A percentile compares a stretch with the other conserved stretches of the same genome.
phyloP scores from a whole-genome alignment of 2,329 filamentous ascomycete species.

The Orbilia quercus region DNA sequence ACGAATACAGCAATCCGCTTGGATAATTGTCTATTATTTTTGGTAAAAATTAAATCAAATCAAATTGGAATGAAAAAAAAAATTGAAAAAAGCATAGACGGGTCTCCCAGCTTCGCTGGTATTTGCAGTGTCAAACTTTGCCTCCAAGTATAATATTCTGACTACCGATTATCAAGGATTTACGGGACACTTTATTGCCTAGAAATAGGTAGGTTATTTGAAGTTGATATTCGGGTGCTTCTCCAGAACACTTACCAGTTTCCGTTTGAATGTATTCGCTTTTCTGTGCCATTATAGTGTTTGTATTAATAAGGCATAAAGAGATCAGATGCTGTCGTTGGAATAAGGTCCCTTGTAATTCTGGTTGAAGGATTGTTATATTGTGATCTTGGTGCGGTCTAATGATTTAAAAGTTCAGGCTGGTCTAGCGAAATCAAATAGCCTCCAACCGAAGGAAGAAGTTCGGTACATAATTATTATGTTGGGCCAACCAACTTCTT shows the following conservation, averaged over 20 bases:
- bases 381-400: no score
- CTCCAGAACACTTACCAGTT: conserved; percentile 14
- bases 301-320: no score
- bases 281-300: conserved; percentile 44
- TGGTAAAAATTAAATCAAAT: no score
- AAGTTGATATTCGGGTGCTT: conserved; percentile 1
- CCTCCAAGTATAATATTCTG: conserved; percentile 98
- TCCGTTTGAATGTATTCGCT: conserved; percentile 55
- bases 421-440: no score
- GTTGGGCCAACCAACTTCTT: no score
- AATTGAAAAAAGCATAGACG: neutral
- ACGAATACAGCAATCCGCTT: conserved; percentile 92
- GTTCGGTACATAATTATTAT: no score
- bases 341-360: no score
- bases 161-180: conserved; percentile 89
- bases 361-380: no score
- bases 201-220: neutral
- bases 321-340: no score
- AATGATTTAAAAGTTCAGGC: no score
- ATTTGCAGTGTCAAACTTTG: conserved; percentile 63
- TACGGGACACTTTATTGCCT: conserved; percentile 96
- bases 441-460: no score
- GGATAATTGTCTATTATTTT: conserved; percentile 79
- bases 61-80: neutral
- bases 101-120: no score